phyloP scores from a whole-genome alignment of 2,329 filamentous ascomycete genomes.

The Calonectria naviculata region DNA sequence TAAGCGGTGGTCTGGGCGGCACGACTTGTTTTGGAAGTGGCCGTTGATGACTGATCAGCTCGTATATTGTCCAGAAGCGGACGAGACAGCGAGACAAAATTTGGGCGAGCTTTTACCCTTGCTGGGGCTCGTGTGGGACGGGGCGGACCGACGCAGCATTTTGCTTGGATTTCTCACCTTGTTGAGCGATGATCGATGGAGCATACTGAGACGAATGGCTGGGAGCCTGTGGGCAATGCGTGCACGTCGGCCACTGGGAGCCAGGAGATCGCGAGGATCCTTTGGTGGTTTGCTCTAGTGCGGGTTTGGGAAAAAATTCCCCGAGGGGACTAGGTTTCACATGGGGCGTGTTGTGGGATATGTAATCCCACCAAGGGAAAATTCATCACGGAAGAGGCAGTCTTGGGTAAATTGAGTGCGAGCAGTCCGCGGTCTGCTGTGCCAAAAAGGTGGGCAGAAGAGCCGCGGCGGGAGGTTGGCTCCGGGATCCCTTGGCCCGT shows the following conservation, averaged over 20 bases:
- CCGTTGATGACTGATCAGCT: background rate
- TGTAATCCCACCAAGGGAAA: conserved; percentile 4
- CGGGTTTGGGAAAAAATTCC: background rate
- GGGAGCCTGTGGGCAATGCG: background rate
- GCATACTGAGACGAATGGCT: background rate
- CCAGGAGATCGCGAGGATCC: background rate
- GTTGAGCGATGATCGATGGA: background rate
- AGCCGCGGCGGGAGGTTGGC: background rate
- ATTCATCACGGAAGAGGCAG: background rate
- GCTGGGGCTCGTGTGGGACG: conserved; percentile 4
- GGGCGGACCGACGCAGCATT: background rate
- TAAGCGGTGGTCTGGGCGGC: conserved; percentile 3
- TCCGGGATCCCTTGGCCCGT: background rate
- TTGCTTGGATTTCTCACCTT: background rate
- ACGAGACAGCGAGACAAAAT: background rate
- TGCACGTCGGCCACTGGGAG: background rate
- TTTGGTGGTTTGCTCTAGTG: background rate
- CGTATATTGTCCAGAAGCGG: background rate
- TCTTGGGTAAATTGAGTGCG: background rate
- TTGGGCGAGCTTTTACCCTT: background rate
- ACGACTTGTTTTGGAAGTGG: background rate
- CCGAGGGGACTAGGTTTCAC: conserved; percentile 2
- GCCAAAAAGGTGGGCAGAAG: background rate
- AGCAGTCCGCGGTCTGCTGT: background rate
- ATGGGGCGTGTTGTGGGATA: background rate